A percentile compares a stretch with the other conserved stretches of the same genome.
Evolutionary conservation across 805 yeast genomes (phyloP).

Genomic region (Kodamaea kaohsiungensis): DNA sequence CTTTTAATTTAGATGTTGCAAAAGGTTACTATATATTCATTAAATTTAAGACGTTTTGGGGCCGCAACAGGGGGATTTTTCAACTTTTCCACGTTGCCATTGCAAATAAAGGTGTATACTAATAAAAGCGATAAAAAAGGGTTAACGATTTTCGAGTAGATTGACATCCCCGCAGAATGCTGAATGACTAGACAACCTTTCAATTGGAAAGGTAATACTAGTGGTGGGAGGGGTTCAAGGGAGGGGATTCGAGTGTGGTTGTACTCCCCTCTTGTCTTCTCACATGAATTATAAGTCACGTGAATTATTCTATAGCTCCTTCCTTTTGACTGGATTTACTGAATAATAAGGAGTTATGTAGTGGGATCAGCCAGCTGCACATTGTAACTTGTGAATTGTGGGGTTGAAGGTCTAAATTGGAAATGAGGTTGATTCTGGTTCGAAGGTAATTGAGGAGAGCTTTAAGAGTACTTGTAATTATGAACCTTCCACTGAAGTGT

Average conservation of each 20-base stretch:
- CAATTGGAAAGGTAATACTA: not conserved
- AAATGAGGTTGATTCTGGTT: no score
- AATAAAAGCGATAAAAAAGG: not conserved
- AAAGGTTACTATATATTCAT: conserved; percentile 9
- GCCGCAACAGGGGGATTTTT: not conserved
- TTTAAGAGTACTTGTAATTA: no score
- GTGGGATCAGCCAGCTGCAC: no score
- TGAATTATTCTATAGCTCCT: not conserved
- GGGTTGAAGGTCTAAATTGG: no score
- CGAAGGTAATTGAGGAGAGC: no score
- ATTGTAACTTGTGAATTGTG: no score
- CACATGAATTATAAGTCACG: not conserved
- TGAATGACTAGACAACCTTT: not conserved
- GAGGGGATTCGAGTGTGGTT: not conserved
- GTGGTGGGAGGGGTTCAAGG: not conserved
- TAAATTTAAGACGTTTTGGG: not conserved
- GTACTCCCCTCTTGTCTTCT: not conserved
- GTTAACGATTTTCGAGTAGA: not conserved
- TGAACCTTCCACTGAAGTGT: no score
- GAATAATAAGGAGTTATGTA: no score
- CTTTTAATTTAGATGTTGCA: conserved; percentile 18
- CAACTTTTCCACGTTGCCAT: not conserved
- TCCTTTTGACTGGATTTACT: no score
- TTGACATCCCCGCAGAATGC: not conserved
- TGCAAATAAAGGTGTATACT: not conserved